phyloP scores from a whole-genome alignment of 768 basidiomycete species.

The Boletus reticuloceps region DNA sequence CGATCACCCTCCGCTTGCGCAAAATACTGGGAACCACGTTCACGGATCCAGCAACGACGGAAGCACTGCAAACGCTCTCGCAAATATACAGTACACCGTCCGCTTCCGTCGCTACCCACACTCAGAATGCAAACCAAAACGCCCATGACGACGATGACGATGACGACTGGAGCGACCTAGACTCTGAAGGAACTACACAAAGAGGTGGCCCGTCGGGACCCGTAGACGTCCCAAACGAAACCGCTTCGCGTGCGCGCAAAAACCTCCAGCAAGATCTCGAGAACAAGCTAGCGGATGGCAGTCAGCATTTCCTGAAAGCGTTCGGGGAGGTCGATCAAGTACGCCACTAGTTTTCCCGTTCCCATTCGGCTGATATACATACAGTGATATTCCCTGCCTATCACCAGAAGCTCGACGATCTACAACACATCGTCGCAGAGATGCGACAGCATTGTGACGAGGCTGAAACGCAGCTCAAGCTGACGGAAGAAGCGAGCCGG shows the following conservation, averaged over 20 bases:
- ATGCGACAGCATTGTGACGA: slow-evolving; percentile 86
- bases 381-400: neutral
- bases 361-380: neutral
- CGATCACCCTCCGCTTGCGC: slow-evolving; percentile 83
- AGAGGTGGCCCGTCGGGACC: slow-evolving; percentile 7
- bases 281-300: slow-evolving; percentile 74
- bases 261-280: slow-evolving; percentile 86
- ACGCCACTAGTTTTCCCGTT: slow-evolving; percentile 27
- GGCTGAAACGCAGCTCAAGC: slow-evolving; percentile 71
- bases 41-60: slow-evolving; percentile 70
- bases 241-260: slow-evolving; percentile 72
- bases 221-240: slow-evolving; percentile 50
- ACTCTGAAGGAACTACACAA: slow-evolving; percentile 6
- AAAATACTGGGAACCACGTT: slow-evolving; percentile 85
- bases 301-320: slow-evolving; percentile 76
- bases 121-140: slow-evolving; percentile 16
- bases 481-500: slow-evolving; percentile 76
- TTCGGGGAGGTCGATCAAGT: slow-evolving; percentile 91
- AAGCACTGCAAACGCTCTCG: slow-evolving; percentile 82
- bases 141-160: slow-evolving; percentile 33
- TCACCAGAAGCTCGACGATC: slow-evolving; percentile 73
- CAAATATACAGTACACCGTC: slow-evolving; percentile 57
- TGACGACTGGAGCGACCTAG: slow-evolving; percentile 27
- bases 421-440: slow-evolving; percentile 71
- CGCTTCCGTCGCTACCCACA: slow-evolving; percentile 11